Percentiles rank a stretch among this genome's conserved stretches.
Conservation (phyloP, 192 early-diverging fungal genomes). For the Phycomyces nitens region DNA sequence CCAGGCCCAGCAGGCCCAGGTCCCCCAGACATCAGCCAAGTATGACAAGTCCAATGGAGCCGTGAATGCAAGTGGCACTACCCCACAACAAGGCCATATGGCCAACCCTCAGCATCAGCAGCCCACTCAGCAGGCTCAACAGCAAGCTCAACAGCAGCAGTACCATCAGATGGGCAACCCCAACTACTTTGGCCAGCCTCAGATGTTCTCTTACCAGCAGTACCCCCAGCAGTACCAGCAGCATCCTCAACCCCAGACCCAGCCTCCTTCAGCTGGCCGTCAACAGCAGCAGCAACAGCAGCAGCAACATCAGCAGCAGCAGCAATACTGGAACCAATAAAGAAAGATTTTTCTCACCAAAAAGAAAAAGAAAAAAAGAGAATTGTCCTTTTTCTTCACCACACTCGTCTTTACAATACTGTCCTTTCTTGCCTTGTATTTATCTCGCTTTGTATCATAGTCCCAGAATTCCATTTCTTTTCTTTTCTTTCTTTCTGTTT, state of each 20-base stretch:
- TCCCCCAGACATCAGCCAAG: neutral
- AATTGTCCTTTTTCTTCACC: slow-evolving; percentile 27
- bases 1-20: too few relatives aligned
- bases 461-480: slow-evolving; percentile 17
- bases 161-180: slow-evolving; percentile 1
- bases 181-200: slow-evolving; percentile 31
- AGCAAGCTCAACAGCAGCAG: slow-evolving; percentile 7
- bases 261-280: slow-evolving; percentile 32
- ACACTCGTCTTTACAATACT: slow-evolving; percentile 41
- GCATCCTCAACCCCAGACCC: slow-evolving; percentile 30
- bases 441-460: slow-evolving; percentile 19
- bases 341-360: neutral
- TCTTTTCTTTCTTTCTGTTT: slow-evolving; percentile 17
- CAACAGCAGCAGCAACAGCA: slow-evolving; percentile 35
- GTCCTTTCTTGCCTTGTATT: slow-evolving; percentile 20
- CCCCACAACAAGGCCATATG: neutral
- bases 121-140: slow-evolving; percentile 33
- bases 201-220: slow-evolving; percentile 51
- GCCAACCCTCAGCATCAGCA: slow-evolving; percentile 22
- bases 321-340: slow-evolving; percentile 43
- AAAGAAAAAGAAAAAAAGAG: neutral
- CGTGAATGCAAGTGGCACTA: slow-evolving; percentile 7
- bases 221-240: slow-evolving; percentile 46
- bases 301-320: slow-evolving; percentile 32
- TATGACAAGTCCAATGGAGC: slow-evolving; percentile 7